Evolutionary conservation across 768 basidiomycete species (phyloP), one percentile per base, ranked within the genome.

Genomic region (Leccinum boreale): DNA sequence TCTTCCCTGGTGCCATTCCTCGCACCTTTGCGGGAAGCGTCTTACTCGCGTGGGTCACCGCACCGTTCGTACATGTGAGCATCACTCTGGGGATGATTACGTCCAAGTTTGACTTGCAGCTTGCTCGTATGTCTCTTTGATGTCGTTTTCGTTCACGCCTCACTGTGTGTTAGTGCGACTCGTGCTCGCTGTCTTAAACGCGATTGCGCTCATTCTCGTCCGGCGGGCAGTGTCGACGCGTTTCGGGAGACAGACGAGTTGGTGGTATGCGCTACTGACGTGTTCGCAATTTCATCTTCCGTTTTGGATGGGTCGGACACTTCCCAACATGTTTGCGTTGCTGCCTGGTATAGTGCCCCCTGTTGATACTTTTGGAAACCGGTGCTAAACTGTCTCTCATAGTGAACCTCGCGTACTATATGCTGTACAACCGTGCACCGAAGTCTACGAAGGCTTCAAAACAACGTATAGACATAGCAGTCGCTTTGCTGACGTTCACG

Each of bases 281-380:
- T 79, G 84, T 62, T 84, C 87, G 0, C 94, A 96, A 67, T 98
- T 97, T 67, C 97, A 98, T 68, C 68, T 95, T 5, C 86, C 87
- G 7, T 99, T 92, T 70, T 98, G 93, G 87, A 91, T 94, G 79
- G 86, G 94, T 3, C 76, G 97, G 54, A 97, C 96, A 0, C 73
- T 98, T 7, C 96, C 97, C 1, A 99, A 98, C 70, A 96, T 94
- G 86, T 86, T 94, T 60, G 94, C 94, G 4, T 74, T 94, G 17
- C 76, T 89, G 2, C 84, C 87, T 47, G 90, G 94, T 95, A 60
- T 14, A 23, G 74, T 61, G n/a, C 48, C 14, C 17, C 35, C 19
- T n/a, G 1, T 47, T 26, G 6, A n/a, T 12, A 35, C 36, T 42
- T 14, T 46, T 46, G 49, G 7, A 35, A 35, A n/a, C 9, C 10